Conservation (phyloP, 257 asterid genomes). For the Plectranthus barbatus region DNA sequence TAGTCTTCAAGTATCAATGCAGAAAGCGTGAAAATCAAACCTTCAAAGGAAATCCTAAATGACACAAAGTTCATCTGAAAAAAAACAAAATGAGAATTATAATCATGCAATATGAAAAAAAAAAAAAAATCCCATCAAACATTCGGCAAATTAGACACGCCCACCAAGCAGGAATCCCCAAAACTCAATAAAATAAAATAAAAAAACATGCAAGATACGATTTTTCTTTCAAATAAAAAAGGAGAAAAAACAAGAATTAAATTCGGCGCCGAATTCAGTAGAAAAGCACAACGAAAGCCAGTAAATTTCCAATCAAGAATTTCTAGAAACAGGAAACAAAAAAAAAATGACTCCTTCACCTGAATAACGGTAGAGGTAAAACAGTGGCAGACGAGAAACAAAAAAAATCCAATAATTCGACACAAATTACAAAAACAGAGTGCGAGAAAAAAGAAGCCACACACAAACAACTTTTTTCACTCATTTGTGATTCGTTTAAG, state of each 20-base stretch:
- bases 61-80: constrained; percentile 21
- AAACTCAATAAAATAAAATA: too few species aligned
- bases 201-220: neutral
- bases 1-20: constrained; percentile 6
- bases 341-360: constrained; percentile 7
- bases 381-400: neutral
- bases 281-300: neutral
- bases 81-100: neutral
- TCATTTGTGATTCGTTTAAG: neutral
- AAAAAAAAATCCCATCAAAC: neutral
- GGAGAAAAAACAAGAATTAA: neutral
- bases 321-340: neutral
- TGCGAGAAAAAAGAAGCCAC: neutral
- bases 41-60: constrained; percentile 7
- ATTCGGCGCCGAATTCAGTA: neutral
- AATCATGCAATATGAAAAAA: constrained; percentile 12
- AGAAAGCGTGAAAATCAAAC: neutral
- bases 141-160: neutral
- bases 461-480: neutral
- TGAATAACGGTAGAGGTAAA: constrained; percentile 3
- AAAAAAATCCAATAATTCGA: constrained; percentile 5
- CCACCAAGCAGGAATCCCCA: neutral
- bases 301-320: neutral
- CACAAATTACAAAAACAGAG: neutral
- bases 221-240: too few species aligned